phyloP scores from a whole-genome alignment of 495 filamentous ascomycete species.

The Tuber aestivum region DNA sequence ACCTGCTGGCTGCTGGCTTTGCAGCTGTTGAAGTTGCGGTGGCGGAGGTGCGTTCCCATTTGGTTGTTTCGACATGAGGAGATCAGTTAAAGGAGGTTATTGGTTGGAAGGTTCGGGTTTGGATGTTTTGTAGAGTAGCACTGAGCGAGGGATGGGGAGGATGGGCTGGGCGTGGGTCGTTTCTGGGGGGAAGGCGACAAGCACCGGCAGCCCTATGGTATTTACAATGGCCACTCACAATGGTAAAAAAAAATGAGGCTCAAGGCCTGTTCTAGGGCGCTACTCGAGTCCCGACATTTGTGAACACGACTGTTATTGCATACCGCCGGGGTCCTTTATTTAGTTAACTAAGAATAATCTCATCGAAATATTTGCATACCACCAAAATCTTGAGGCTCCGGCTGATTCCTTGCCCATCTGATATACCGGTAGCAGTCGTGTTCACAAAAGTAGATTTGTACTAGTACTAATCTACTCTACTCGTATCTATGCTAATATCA shows the following conservation, averaged over 20 bases:
- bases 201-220: not conserved
- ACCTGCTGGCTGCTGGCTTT: constrained; percentile 12
- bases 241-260: not conserved
- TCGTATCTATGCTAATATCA: too few relatives aligned
- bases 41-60: constrained; percentile 17
- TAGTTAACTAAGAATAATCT: too few relatives aligned
- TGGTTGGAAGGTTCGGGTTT: not conserved
- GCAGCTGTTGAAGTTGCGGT: constrained; percentile 17
- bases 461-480: too few relatives aligned
- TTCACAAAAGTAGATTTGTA: too few relatives aligned
- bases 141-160: not conserved
- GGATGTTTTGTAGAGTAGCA: not conserved
- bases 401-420: too few relatives aligned
- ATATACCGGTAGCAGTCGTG: too few relatives aligned
- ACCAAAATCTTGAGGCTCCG: too few relatives aligned
- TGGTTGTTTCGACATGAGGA: constrained; percentile 28
- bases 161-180: not conserved
- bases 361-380: too few relatives aligned
- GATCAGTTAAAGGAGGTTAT: not conserved
- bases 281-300: not conserved
- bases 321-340: too few relatives aligned
- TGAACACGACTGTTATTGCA: too few relatives aligned
- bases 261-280: not conserved
- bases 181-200: not conserved
- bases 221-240: not conserved